Base-by-base conservation (phyloP, 1,284 basidiomycete genomes). In the Austroboletus novae-zelandiae region DNA sequence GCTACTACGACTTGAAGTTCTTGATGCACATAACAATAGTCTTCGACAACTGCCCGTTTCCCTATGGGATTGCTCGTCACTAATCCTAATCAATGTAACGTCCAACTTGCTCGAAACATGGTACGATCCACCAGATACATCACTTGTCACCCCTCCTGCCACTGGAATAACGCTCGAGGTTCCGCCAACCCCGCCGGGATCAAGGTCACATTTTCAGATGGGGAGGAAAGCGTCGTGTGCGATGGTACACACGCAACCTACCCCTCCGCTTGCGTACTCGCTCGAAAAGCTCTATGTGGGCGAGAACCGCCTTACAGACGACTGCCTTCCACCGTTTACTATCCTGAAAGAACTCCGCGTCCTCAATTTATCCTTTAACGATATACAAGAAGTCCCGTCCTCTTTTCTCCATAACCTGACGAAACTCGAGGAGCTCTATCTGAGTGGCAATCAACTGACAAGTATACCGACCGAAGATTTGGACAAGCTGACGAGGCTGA, bases 311-410 rank as follows among this genome's bases (percentile, higher is more conserved):
- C 75, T 98, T 18, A 84, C 83, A 6, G 92, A 98, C 64, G 91
- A 97, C 34, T 78, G 84, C 9, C 81, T 98, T 43, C 82, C 83
- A 41, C 80, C 84, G 0, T 71, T 97, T 30, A 86, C 84, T 56
- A 75, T 91, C 23, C 75, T 98, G 56, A 80, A 81, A 50, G 83
- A 89, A 57, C 79, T 98, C 11, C 78, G 79, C 4, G 84, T 94
- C 2, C 80, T 99, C 50, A 99, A 99, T 60, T 75, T 99, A 31
- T 94, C 91, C 50, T 98, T 98, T 75, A 99, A 99, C 71, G 87
- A 94, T 53, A 91, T 99, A 52, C 89, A 90, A 67, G 94, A 97
- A 64, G 80, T 98, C 37, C 92, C 94, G 0, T 72, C 82, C 0
- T 76, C 79, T 31, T 93, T 93, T 56, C 83, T 98, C 59, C 75